Percentiles rank a stretch among this genome's conserved stretches.
These are phyloP conservation scores for Aphanomyces euteiches DNA, from an alignment of 352 stramenopile genomes.

Conservation along the genomic window DNA sequence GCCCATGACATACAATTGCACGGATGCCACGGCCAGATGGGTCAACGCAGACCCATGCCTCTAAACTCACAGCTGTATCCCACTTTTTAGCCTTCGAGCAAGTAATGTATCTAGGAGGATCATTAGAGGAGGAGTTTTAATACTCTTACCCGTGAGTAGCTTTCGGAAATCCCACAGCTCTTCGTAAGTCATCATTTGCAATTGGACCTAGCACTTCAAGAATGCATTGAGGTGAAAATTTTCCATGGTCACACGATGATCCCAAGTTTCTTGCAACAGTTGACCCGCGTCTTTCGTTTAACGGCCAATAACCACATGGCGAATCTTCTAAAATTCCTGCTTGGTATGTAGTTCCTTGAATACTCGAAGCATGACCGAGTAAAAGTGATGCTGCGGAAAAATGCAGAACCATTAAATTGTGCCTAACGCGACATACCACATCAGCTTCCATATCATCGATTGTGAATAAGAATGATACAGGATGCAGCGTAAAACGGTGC, in stretches of 20 bases:
- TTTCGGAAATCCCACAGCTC: slow-evolving; percentile 57
- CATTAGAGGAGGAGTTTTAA: not conserved
- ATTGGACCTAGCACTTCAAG: slow-evolving; percentile 77
- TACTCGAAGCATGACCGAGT: slow-evolving; percentile 64
- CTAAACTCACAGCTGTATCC: slow-evolving; percentile 45
- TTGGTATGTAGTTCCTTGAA: slow-evolving; percentile 77
- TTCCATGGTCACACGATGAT: slow-evolving; percentile 43
- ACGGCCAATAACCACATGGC: slow-evolving; percentile 80
- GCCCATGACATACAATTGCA: slow-evolving; percentile 37
- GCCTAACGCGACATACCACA: slow-evolving; percentile 60
- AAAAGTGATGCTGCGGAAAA: slow-evolving; percentile 87
- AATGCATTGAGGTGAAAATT: slow-evolving; percentile 56
- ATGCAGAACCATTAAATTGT: slow-evolving; percentile 81
- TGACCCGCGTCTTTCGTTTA: slow-evolving; percentile 79
- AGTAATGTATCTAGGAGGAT: slow-evolving; percentile 13
- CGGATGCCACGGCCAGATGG: slow-evolving; percentile 13
- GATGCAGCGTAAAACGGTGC: slow-evolving; percentile 43
- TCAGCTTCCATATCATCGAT: slow-evolving; percentile 54
- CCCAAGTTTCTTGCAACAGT: slow-evolving; percentile 69
- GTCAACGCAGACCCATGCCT: slow-evolving; percentile 43
- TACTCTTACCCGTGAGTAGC: slow-evolving; percentile 54
- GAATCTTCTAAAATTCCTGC: slow-evolving; percentile 60
- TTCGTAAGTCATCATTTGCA: slow-evolving; percentile 77
- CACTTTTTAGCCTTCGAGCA: slow-evolving; percentile 9
- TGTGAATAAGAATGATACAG: slow-evolving; percentile 72